phyloP scores from a whole-genome alignment of 495 filamentous ascomycete species.

The Aspergillus campestris region DNA sequence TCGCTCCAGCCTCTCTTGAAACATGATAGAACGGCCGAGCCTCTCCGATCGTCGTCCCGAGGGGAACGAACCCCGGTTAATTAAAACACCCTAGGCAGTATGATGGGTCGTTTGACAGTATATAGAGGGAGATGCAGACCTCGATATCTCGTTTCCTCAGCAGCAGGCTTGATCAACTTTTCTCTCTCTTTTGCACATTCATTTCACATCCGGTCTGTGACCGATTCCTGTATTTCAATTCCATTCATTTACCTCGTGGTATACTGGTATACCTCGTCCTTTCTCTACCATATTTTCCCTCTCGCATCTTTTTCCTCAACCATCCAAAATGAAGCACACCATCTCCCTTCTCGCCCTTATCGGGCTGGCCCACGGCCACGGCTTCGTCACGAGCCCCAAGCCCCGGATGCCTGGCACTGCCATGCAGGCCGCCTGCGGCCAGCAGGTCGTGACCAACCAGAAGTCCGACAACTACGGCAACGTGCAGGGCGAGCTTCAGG shows the following conservation, averaged over 20 bases:
- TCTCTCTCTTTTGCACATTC: conserved; percentile 12
- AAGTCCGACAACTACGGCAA: conserved; percentile 57
- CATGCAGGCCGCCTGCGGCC: conserved; percentile 52
- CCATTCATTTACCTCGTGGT: conserved; percentile 18
- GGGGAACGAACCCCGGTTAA: neutral
- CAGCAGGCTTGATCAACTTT: conserved; percentile 17
- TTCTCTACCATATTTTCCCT: conserved; percentile 14
- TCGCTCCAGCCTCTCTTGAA: too few relatives aligned
- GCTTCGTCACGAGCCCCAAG: conserved; percentile 49
- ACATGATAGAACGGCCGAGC: too few relatives aligned
- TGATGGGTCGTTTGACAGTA: neutral
- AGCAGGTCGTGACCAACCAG: conserved; percentile 53
- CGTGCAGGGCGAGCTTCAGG: conserved; percentile 56
- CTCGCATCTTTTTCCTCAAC: neutral
- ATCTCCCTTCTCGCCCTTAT: conserved; percentile 31
- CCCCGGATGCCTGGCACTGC: conserved; percentile 53
- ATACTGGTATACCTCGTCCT: conserved; percentile 29
- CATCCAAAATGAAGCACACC: conserved; percentile 29
- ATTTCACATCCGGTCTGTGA: conserved; percentile 21
- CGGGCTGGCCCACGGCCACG: conserved; percentile 49
- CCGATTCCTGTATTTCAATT: conserved; percentile 21
- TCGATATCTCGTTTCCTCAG: conserved; percentile 11
- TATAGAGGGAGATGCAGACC: conserved; percentile 5
- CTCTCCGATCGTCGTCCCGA: too few relatives aligned
- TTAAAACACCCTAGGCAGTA: too few relatives aligned